A percentile compares a stretch with the other conserved stretches of the same genome.
Conservation (phyloP, 192 early-diverging fungal genomes). For the Coemansia sp. region DNA sequence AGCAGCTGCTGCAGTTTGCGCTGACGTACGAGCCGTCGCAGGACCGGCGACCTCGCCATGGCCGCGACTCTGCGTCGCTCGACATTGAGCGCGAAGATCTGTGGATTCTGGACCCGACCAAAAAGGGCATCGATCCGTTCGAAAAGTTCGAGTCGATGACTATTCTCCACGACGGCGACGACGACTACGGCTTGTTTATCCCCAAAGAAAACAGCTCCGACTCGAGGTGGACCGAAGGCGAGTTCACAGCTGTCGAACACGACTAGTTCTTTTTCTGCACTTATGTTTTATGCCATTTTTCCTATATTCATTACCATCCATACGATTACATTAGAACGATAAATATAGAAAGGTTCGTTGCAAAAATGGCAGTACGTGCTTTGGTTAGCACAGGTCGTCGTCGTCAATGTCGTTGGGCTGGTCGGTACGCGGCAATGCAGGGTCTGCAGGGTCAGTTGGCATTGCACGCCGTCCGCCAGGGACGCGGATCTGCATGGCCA, state of each 20-base stretch:
- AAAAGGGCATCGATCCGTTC: constrained; percentile 53
- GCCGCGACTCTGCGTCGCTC: constrained; percentile 45
- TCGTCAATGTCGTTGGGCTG: too few relatives aligned
- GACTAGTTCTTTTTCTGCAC: constrained; percentile 20
- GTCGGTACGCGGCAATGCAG: too few relatives aligned
- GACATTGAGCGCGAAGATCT: constrained; percentile 56
- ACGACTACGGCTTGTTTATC: constrained; percentile 53
- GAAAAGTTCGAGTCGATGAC: constrained; percentile 59
- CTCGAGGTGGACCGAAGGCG: constrained; percentile 52
- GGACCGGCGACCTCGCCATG: constrained; percentile 30
- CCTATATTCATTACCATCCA: too few relatives aligned
- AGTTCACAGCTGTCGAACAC: constrained; percentile 51
- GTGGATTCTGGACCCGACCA: constrained; percentile 42
- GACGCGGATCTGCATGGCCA: constrained; percentile 30
- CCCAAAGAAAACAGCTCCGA: constrained; percentile 54
- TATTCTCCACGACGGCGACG: constrained; percentile 57
- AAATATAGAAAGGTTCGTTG: too few relatives aligned
- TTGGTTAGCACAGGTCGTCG: too few relatives aligned
- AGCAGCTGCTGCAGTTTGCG: constrained; percentile 55
- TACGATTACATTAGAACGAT: too few relatives aligned
- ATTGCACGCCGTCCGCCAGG: constrained; percentile 19
- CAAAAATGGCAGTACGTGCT: too few relatives aligned
- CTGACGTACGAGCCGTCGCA: constrained; percentile 54
- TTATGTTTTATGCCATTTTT: background rate
- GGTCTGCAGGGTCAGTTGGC: too few relatives aligned